phyloP scores from a whole-genome alignment of 768 basidiomycete species.

The Boletus rex-veris region DNA sequence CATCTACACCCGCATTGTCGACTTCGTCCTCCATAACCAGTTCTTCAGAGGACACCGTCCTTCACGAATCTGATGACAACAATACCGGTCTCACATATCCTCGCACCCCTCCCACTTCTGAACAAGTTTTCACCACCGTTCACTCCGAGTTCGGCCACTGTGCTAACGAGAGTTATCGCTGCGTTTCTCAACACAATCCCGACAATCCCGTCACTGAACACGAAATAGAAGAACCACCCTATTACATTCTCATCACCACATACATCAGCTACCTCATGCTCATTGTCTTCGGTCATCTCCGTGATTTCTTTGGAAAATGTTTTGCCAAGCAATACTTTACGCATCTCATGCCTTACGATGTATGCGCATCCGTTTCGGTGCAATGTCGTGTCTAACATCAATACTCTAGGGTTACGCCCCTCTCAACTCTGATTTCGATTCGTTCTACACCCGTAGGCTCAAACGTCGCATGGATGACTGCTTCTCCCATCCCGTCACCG shows the following conservation, averaged over 20 bases:
- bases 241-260: slow-evolving; percentile 87
- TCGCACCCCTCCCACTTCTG: slow-evolving; percentile 69
- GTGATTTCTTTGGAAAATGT: slow-evolving; percentile 93
- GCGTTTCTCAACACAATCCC: slow-evolving; percentile 57
- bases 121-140: slow-evolving; percentile 71
- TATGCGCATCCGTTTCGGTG: slow-evolving; percentile 41
- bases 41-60: slow-evolving; percentile 63
- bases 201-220: slow-evolving; percentile 45
- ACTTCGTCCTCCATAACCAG: slow-evolving; percentile 69
- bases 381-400: slow-evolving; percentile 2
- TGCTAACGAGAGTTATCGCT: slow-evolving; percentile 70
- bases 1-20: slow-evolving; percentile 69
- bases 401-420: slow-evolving; percentile 86
- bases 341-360: slow-evolving; percentile 81
- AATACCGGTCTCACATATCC: slow-evolving; percentile 61
- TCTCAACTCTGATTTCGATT: slow-evolving; percentile 97
- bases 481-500: slow-evolving; percentile 88
- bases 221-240: slow-evolving; percentile 81
- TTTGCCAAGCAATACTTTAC: slow-evolving; percentile 64
- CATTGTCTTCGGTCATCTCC: slow-evolving; percentile 86
- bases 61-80: slow-evolving; percentile 52
- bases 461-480: slow-evolving; percentile 95
- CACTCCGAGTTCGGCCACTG: slow-evolving; percentile 95
- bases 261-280: slow-evolving; percentile 93
- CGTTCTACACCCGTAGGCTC: slow-evolving; percentile 96